Evolutionary conservation across 371 early-diverging fungal genomes (phyloP), one percentile per base, ranked within the genome.

Genomic region (Umbelopsis sp.): DNA sequence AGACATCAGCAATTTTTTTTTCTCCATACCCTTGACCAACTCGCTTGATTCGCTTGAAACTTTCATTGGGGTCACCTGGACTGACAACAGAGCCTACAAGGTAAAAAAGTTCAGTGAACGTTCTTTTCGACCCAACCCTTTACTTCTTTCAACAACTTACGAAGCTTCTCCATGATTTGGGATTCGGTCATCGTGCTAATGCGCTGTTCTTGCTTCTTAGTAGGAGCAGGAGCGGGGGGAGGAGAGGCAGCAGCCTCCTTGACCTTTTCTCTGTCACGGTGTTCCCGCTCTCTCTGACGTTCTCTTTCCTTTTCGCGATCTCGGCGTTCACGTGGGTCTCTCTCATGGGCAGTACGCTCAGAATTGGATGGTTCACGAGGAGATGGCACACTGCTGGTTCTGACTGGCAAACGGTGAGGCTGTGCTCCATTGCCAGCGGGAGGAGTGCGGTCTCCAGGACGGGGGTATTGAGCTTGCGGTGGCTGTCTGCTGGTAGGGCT

Each of bases 11-110:
- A 38, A 1, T 14, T 16, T 25, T 12, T 6, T 12, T 32, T 41
- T 29, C 41, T 48, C 65, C 79, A 76, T 86, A 92, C 92, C 96
- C 99, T 87, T 98, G 97, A 12, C 99, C 99, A 68, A 98, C 92
- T 74, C 96, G 93, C 80, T 95, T 94, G 69, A 94, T 82, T 72
- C 95, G 94, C 74, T 89, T 86, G 83, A 97, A 98, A 51, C 93
- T 78, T 7, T 79, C 79, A 63, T 89, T 90, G 35, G 98, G 97
- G 75, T 98, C 97, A 12, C 91, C 94, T 25, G 84, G 80, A 25
- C 96, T 90, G n/a, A 96, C 97, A 32, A 96, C 88, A 32, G 85
- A 72, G 18, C 76, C 79, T 78, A 69, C 12, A 64, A 9, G 44
- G 41, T 10, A n/a, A 64, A 45, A 45, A 46, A 0, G 18, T 63